Base-by-base conservation (phyloP, 768 basidiomycete species). In the Pleurotus pulmonarius region DNA sequence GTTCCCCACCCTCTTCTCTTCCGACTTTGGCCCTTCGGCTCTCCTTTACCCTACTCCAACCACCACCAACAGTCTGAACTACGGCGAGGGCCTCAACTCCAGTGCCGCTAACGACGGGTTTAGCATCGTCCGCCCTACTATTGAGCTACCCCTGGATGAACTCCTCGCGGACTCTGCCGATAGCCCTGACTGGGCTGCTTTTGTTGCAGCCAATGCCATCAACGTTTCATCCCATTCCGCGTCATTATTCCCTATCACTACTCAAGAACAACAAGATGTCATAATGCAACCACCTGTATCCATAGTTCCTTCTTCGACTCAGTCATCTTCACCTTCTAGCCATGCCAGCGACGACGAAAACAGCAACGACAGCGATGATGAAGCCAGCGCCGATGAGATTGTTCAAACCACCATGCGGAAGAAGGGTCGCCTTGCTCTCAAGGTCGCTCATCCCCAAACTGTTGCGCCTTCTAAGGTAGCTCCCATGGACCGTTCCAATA, bases 111-210 rank as follows among this genome's bases (percentile, higher is more conserved):
- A 80, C 20, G 79, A 83, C 56, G 72, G 77, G 34, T 81, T 90
- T 64, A 79, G 79, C 69, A 83, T 92, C 59, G 67, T 74, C 7
- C 83, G 90, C 9, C 92, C 90, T 0, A 92, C 92, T 43, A 92
- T 92, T 64, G 90, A 93, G 66, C 82, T 92, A 24, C 86, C 88
- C 4, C 80, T 93, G n/a, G 90, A 94, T 61, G 90, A 94, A 59
- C 77, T 93, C 57, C 80, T 93, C 58, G 56, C 63, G 44, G 68
- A 67, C 18, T 51, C 60, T 18, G 62, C 62, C 39, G 66, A 67
- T 22, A 53, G 51, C 51, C 51, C 51, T 12, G 37, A 44, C 18
- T 34, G 40, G 51, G 51, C 37, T 38, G 18, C 29, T 61, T 26
- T 56, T 59, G 41, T 56, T 15, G 46, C 63, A 62, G 59, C 41